Percentiles rank a stretch among this genome's conserved stretches.
These are phyloP conservation scores for Infundibulicybe gibba DNA, from an alignment of 768 basidiomycete genomes.

Conservation along the genomic window DNA sequence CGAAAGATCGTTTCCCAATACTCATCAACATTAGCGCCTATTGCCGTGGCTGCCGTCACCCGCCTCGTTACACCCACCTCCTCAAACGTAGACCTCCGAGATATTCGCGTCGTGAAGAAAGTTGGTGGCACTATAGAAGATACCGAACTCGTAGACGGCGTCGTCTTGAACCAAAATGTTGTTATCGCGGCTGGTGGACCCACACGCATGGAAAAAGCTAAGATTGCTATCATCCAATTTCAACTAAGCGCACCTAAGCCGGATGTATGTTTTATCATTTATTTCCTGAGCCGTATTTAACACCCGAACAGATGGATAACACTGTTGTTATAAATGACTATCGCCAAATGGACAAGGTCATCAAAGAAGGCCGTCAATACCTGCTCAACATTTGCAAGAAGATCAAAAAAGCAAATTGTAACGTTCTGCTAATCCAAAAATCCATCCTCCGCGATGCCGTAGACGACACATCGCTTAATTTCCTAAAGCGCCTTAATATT, in stretches of 20 bases:
- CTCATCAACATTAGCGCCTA: constrained; percentile 96
- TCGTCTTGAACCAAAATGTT: constrained; percentile 96
- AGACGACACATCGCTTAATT: constrained; percentile 94
- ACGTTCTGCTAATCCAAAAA: constrained; percentile 98
- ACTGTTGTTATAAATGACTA: constrained; percentile 99
- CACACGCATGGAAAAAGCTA: constrained; percentile 95
- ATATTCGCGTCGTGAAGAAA: constrained; percentile 96
- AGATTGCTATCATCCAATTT: constrained; percentile 98
- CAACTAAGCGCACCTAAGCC: constrained; percentile 97
- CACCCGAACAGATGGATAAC: constrained; percentile 86
- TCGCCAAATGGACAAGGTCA: constrained; percentile 99
- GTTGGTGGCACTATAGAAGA: constrained; percentile 99
- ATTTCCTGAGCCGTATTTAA: constrained; percentile 6
- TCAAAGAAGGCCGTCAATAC: constrained; percentile 98
- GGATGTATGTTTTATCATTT: constrained; percentile 59
- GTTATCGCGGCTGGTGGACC: constrained; percentile 89
- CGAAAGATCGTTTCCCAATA: constrained; percentile 97
- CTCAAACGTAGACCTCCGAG: constrained; percentile 93
- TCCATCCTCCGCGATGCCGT: constrained; percentile 99
- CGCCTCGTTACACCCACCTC: constrained; percentile 86
- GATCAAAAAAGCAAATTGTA: constrained; percentile 99
- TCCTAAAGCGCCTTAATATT: constrained; percentile 96
- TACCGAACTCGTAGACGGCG: constrained; percentile 93
- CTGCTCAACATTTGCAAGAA: constrained; percentile 98
- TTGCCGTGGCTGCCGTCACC: constrained; percentile 94